Evolutionary conservation across 345 rosid species (phyloP), one percentile per base, ranked within the genome.

Genomic region (Hypericum androsaemum): DNA sequence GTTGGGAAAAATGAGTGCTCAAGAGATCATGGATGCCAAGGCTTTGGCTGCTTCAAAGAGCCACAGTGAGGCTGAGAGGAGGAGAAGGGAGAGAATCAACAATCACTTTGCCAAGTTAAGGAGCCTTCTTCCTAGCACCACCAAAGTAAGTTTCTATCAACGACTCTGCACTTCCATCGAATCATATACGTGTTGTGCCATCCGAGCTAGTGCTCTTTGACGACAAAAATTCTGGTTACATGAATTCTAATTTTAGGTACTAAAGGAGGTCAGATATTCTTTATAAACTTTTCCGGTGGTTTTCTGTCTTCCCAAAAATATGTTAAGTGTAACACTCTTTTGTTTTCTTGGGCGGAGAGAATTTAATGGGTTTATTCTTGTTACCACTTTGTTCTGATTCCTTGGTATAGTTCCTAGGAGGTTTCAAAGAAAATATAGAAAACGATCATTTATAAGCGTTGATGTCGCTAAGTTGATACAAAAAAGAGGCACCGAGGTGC

Each of bases 21-120:
- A 92, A 70, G 95, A 88, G 69, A 80, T 92, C 43, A 83, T 92
- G 88, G 98, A 92, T n/a, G 98, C 98, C 6, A 92, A 92, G 71
- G 98, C 98, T 37, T 84, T 92, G 6, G 98, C 97, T 59, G 98
- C 96, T 39, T 92, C 98, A 2, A 88, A 85, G 64, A 88, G 94
- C 65, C 98, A 92, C 66, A 92, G 98, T 61, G 98, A 88, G 56
- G 96, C 97, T 42, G 98, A 92, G 71, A 81, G 98, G 75, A 72
- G 96, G 59, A 56, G 98, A 73, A 74, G 98, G 59, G 95, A 92
- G 53, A 80, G 98, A 68, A 92, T 92, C 77, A 92, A 92, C 73
- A 92, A 81, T 64, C 98, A 92, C 65, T 81, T 92, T 12, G 89
- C 96, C 42, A 92, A 88, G 70, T 88, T 92, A 41, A 84, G 98